Evolutionary conservation across 2,329 filamentous ascomycete species (phyloP).

Genomic region (Calonectria pseudoreteaudii): DNA sequence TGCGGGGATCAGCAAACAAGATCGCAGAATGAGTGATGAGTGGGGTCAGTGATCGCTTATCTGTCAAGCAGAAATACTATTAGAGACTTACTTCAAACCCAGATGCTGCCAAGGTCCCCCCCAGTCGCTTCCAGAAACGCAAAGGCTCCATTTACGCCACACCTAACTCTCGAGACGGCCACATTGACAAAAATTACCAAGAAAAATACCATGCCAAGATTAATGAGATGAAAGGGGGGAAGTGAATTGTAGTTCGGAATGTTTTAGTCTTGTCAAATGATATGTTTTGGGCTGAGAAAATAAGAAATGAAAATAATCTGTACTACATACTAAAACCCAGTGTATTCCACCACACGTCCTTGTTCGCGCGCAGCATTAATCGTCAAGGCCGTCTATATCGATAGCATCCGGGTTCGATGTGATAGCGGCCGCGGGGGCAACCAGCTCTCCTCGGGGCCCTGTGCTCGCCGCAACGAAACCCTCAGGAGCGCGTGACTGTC

Average conservation of each 20-base stretch:
- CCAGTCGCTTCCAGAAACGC: slow-evolving; percentile 76
- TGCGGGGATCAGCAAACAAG: slow-evolving; percentile 42
- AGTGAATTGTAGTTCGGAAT: slow-evolving; percentile 36
- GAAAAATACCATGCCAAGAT: slow-evolving; percentile 72
- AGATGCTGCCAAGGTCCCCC: slow-evolving; percentile 76
- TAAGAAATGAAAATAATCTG: slow-evolving; percentile 35
- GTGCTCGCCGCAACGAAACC: slow-evolving; percentile 92
- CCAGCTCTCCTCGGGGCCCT: slow-evolving; percentile 68
- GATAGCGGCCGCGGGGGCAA: slow-evolving; percentile 56
- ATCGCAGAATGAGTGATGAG: slow-evolving; percentile 56
- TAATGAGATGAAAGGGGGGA: slow-evolving; percentile 61
- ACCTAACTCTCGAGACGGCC: slow-evolving; percentile 72
- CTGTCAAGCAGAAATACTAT: neutral
- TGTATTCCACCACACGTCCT: slow-evolving; percentile 25
- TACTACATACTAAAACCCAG: slow-evolving; percentile 34
- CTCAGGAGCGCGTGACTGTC: slow-evolving; percentile 86
- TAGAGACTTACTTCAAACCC: slow-evolving; percentile 8
- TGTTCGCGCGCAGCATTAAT: slow-evolving; percentile 52
- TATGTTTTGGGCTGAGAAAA: slow-evolving; percentile 19
- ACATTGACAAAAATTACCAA: slow-evolving; percentile 69
- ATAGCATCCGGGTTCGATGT: slow-evolving; percentile 87
- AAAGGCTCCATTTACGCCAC: slow-evolving; percentile 78
- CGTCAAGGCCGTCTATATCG: slow-evolving; percentile 79
- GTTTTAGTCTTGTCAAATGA: neutral
- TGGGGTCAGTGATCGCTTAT: slow-evolving; percentile 55